These are phyloP conservation scores for Penicillium sp. DNA, from an alignment of 2,329 filamentous ascomycete species.

Conservation along the genomic window DNA sequence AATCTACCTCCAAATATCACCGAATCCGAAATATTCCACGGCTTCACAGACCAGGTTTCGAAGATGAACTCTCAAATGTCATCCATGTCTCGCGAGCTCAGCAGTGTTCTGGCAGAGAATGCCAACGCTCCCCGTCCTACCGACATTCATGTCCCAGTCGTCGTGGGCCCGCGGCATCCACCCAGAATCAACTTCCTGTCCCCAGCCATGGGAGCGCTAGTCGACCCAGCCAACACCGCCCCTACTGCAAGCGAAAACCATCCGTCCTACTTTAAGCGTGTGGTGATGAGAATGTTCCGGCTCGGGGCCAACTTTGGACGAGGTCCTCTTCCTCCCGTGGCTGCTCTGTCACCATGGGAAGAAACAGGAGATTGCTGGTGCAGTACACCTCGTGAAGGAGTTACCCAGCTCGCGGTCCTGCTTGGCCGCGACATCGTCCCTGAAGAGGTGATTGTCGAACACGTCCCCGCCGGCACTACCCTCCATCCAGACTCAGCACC, in stretches of 20 bases:
- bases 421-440: constrained; percentile 57
- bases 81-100: constrained; percentile 31
- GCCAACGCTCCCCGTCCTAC: constrained; percentile 22
- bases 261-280: constrained; percentile 19
- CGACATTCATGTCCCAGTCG: constrained; percentile 15
- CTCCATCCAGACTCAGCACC: constrained; percentile 62
- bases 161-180: constrained; percentile 7
- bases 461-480: constrained; percentile 63
- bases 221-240: constrained; percentile 63
- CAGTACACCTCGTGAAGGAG: constrained; percentile 50
- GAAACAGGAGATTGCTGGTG: constrained; percentile 90
- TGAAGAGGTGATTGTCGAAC: constrained; percentile 69
- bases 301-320: constrained; percentile 6
- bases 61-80: constrained; percentile 31
- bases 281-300: background rate
- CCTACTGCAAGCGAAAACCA: constrained; percentile 45
- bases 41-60: constrained; percentile 27
- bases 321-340: constrained; percentile 42
- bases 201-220: constrained; percentile 60
- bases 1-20: constrained; percentile 23
- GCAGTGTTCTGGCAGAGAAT: constrained; percentile 24
- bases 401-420: constrained; percentile 42
- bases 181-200: constrained; percentile 71
- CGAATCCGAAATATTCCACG: constrained; percentile 23
- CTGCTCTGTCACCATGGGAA: constrained; percentile 67